Evolutionary conservation across 768 basidiomycete species (phyloP).

Genomic region (Tricholomella constricta): DNA sequence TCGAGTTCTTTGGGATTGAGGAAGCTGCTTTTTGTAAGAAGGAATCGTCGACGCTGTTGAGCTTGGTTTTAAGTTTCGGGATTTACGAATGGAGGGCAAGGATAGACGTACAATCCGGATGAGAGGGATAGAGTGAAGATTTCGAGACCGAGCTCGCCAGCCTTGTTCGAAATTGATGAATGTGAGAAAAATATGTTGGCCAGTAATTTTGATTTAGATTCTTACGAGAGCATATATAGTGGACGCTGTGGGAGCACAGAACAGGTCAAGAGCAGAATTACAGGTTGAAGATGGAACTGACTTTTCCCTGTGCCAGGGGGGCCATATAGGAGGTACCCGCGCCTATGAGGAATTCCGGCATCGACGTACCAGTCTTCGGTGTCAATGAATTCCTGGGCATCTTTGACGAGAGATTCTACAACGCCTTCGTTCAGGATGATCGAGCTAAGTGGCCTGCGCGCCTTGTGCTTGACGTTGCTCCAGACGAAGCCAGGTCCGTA

Average conservation of each 20-base stretch:
- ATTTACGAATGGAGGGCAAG: not conserved
- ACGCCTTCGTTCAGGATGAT: slow-evolving; percentile 53
- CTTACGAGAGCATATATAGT: slow-evolving; percentile 55
- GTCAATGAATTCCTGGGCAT: slow-evolving; percentile 54
- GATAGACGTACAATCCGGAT: slow-evolving; percentile 41
- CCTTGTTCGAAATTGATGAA: slow-evolving; percentile 22
- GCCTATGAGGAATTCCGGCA: slow-evolving; percentile 57
- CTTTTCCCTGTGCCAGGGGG: slow-evolving; percentile 68
- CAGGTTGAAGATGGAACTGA: slow-evolving; percentile 24
- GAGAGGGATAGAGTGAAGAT: slow-evolving; percentile 68
- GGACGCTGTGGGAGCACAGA: slow-evolving; percentile 37
- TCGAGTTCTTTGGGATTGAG: slow-evolving; percentile 51
- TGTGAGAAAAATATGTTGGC: not conserved
- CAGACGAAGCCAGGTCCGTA: slow-evolving; percentile 41
- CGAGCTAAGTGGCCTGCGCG: slow-evolving; percentile 51
- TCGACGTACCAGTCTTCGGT: slow-evolving; percentile 59
- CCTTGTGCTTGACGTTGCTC: slow-evolving; percentile 49
- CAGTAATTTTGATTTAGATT: not conserved
- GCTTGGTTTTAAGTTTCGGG: not conserved
- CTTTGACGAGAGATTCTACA: slow-evolving; percentile 47
- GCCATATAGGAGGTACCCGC: slow-evolving; percentile 59
- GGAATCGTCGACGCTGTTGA: slow-evolving; percentile 48
- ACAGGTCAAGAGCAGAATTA: slow-evolving; percentile 32
- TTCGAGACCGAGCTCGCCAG: slow-evolving; percentile 76
- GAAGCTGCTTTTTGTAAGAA: slow-evolving; percentile 48